A percentile compares a stretch with the other conserved stretches of the same genome.
phyloP scores from a whole-genome alignment of 148 eudicot species.

The Fallopia convolvulus region DNA sequence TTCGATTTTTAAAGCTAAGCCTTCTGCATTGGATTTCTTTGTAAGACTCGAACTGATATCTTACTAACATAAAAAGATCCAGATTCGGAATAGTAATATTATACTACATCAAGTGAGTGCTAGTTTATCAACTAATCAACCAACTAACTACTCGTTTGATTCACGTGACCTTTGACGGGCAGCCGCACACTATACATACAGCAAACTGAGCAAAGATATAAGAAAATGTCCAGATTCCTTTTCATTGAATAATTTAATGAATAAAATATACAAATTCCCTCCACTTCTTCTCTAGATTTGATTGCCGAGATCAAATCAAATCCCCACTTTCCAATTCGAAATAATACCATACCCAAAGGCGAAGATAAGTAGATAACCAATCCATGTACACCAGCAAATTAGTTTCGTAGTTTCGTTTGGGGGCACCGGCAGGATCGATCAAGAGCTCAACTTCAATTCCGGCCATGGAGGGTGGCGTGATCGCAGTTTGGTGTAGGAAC shows the following conservation, averaged over 20 bases:
- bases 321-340: neutral
- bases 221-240: neutral
- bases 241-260: neutral
- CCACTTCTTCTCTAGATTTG: neutral
- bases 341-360: neutral
- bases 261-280: neutral
- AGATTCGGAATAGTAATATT: neutral
- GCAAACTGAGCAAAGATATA: neutral
- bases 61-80: neutral
- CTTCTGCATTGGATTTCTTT: no score
- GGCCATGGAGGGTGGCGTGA: constrained; percentile 4
- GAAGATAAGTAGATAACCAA: neutral
- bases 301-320: neutral
- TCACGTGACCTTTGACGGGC: neutral
- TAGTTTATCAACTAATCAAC: neutral
- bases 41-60: no score
- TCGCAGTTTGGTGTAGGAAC: constrained; percentile 8
- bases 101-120: neutral
- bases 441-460: neutral
- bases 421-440: neutral
- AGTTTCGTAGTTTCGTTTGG: neutral
- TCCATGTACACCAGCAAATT: neutral
- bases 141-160: neutral
- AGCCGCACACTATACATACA: neutral
- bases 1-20: no score